Base-by-base conservation (phyloP, 305 asterid species). In the Plantago lanceolata region DNA sequence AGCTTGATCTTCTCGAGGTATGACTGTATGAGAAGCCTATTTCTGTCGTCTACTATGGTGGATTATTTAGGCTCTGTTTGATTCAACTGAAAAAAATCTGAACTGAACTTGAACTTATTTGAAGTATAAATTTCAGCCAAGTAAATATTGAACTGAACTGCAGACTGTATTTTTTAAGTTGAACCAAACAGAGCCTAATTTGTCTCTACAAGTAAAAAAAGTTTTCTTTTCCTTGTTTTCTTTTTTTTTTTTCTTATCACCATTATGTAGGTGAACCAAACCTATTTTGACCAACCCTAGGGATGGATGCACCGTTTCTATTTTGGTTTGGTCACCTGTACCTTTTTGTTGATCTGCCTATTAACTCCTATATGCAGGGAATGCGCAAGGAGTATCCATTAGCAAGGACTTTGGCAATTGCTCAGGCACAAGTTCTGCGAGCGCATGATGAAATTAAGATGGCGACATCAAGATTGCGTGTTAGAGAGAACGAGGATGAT, bases 391-490 rank as follows among this genome's bases (percentile, higher is more conserved):
- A 93, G 83, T 93, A 93, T 66, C 76, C 84, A 59, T 82, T 70
- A 61, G 96, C 97, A 73, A 86, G 99, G 79, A 73, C 82, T 66
- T 76, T 93, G 78, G 87, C 96, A 50, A 78, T 69, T 65, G 84
- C 92, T 69, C 97, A 93, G 80, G 95, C 96, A 6, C 99, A 93
- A 61, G 92, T 90, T 71, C 79, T 93, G 64, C 89, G 90, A 65
- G 97, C 99, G 65, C 87, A 90, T 78, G 99, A 93, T 82, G 99
- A 93, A 83, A 67, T 93, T 76, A 81, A 76, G 69, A 93, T 93
- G 97, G 97, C 97, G 73, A 82, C 85, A 68, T 85, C 96, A 64
- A 83, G 99, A 69, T 77, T 90, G 70, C 99, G 94, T 77, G 74
- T 93, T 33, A 82, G 81, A 78, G 95, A 84, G 72, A 83, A 81